phyloP scores from a whole-genome alignment of 2,329 filamentous ascomycete species.

The Apiospora marii region DNA sequence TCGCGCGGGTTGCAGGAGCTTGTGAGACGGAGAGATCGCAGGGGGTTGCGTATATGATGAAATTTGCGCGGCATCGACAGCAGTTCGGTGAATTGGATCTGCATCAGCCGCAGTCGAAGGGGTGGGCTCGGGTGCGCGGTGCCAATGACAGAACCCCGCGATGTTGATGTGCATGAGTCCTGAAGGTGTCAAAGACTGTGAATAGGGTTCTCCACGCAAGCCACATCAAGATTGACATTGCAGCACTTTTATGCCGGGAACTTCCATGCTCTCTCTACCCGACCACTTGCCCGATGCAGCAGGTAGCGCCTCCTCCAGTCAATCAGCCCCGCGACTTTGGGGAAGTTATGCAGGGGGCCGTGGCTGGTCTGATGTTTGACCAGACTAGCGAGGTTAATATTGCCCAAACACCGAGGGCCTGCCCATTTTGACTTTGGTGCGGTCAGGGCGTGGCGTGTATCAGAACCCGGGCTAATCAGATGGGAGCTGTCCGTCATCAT shows the following conservation, averaged over 20 bases:
- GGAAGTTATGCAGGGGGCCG: background rate
- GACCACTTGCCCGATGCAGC: background rate
- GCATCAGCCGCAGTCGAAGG: background rate
- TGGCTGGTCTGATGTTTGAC: background rate
- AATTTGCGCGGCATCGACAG: too few relatives aligned
- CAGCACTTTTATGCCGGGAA: background rate
- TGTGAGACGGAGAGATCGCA: background rate
- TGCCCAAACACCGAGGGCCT: background rate
- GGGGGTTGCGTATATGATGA: background rate
- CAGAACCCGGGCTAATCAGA: too few relatives aligned
- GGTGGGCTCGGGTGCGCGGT: background rate
- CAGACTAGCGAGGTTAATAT: background rate
- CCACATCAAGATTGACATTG: background rate
- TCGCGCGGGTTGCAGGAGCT: background rate
- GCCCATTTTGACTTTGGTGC: background rate
- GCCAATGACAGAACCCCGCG: background rate
- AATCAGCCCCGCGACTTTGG: background rate
- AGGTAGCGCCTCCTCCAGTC: background rate
- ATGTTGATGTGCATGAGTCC: background rate
- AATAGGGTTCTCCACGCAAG: background rate
- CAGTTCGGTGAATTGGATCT: background rate
- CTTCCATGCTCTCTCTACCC: background rate
- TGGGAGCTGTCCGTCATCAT: background rate
- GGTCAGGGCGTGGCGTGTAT: constrained; percentile 7
- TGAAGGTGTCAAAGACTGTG: background rate